phyloP scores from a whole-genome alignment of 2,329 filamentous ascomycete species.

The Arthrobotrys entomopaga region DNA sequence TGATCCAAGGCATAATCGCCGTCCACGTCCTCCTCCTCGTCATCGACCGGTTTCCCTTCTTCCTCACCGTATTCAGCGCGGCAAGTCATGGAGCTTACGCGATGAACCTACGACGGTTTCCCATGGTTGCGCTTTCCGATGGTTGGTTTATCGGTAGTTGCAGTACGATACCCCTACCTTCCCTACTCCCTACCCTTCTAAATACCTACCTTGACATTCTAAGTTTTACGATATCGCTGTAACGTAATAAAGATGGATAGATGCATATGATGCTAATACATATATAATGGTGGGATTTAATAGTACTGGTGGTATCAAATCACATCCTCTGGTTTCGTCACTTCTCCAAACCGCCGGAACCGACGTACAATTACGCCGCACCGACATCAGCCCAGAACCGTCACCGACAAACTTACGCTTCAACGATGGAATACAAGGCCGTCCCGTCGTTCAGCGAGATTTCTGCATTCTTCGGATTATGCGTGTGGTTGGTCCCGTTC shows the following conservation, averaged over 20 bases:
- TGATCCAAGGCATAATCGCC: constrained; percentile 84
- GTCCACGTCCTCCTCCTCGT: constrained; percentile 79
- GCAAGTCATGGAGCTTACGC: constrained; percentile 85
- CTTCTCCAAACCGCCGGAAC: constrained; percentile 75
- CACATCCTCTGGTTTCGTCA: constrained; percentile 97
- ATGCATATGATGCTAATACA: no score
- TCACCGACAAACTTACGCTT: constrained; percentile 56
- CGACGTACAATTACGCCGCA: constrained; percentile 69
- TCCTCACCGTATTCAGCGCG: constrained; percentile 78
- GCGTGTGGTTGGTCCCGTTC: constrained; percentile 96
- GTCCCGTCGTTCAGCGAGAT: constrained; percentile 91
- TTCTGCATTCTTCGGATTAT: constrained; percentile 93
- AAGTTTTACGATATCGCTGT: no score
- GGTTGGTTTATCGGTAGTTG: constrained; percentile 47
- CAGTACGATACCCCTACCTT: constrained; percentile 73
- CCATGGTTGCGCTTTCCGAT: constrained; percentile 61
- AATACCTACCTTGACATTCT: no score
- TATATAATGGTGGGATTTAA: no score
- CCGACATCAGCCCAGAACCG: constrained; percentile 70
- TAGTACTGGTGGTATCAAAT: constrained; percentile 83
- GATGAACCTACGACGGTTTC: constrained; percentile 81
- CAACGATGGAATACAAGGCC: constrained; percentile 63
- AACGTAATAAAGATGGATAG: no score
- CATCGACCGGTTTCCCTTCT: constrained; percentile 85
- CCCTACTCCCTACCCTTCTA: no score